Conservation (phyloP, 2,329 filamentous ascomycete species). For the Fusarium buxicola region DNA sequence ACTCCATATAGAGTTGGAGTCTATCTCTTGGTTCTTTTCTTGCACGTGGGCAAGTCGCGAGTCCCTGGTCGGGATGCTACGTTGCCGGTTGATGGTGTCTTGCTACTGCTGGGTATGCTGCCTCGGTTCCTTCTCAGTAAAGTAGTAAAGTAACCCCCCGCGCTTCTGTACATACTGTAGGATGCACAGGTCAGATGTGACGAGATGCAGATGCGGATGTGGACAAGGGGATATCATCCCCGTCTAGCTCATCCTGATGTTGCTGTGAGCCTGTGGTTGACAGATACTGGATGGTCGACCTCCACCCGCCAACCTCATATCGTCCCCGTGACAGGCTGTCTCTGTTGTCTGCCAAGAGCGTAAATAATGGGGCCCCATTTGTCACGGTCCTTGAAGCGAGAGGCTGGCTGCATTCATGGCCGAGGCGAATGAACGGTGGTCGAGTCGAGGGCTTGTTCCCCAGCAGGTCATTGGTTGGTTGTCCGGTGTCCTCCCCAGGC, state of each 20-base stretch:
- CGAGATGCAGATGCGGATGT: constrained; percentile 16
- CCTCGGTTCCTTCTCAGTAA: constrained; percentile 2
- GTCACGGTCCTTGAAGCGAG: constrained; percentile 2
- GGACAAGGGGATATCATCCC: constrained; percentile 8
- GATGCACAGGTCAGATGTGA: constrained; percentile 18
- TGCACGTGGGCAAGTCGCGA: constrained; percentile 29
- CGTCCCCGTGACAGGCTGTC: background rate
- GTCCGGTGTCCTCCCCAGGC: constrained; percentile 1
- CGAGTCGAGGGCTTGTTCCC: no score
- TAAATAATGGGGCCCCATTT: constrained; percentile 2
- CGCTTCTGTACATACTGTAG: constrained; percentile 1
- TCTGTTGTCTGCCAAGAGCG: constrained; percentile 17
- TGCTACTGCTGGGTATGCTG: no score
- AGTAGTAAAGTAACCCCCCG: no score
- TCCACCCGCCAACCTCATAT: no score
- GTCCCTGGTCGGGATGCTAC: constrained; percentile 29
- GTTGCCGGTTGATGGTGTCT: constrained; percentile 5
- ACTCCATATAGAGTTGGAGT: no score
- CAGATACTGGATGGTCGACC: no score
- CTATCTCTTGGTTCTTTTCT: constrained; percentile 17
- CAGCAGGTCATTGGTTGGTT: no score
- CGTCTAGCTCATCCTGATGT: constrained; percentile 10
- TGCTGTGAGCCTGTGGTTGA: no score
- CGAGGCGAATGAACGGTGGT: no score
- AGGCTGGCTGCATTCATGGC: background rate